Base-by-base conservation (phyloP, 768 basidiomycete genomes). In the Gyrodon lividus region DNA sequence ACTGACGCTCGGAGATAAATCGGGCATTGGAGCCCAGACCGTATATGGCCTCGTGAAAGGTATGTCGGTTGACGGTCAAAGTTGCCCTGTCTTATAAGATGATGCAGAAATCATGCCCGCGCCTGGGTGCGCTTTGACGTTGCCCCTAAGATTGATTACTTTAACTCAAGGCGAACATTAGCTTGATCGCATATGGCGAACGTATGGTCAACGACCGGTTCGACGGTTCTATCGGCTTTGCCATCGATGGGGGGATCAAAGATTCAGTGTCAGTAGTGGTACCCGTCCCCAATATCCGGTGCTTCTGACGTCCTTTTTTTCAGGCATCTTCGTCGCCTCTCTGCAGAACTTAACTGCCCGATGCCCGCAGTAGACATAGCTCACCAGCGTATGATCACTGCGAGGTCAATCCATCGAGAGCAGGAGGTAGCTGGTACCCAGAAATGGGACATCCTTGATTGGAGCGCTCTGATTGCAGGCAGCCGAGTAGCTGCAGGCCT, bases 161-260 rank as follows among this genome's bases (percentile, higher is more conserved):
- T 23, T 51, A 17, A 57, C 49, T 54, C 5, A 53, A n/a, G 35
- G 5, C 37, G 10, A 31, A 17, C 35, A 13, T 28, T 52, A 86
- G 84, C 43, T 63, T 81, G 49, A 54, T 83, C 43, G 65, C 64
- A 9, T 88, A 89, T 65, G 80, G 80, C 19, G 76, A 82, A 22
- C 84, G 84, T 65, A 89, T 94, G 73, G 71, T 83, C 10, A 72
- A 82, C 48, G 84, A 92, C 68, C 73, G 79, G 30, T 95, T 93
- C 62, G 86, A 90, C 50, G 88, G 82, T 19, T 73, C 77, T 8
- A 73, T 71, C 16, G 93, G 92, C 13, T 94, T 96, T 65, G 73
- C 84, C 12, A 81, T 94, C 43, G 84, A 89, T 41, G 89, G 89
- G n/a, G 93, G 91, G 16, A 83, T 96, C 61, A 92, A 92, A 62